Evolutionary conservation across 2,329 filamentous ascomycete species (phyloP).

Genomic region (Aureobasidium vineae): DNA sequence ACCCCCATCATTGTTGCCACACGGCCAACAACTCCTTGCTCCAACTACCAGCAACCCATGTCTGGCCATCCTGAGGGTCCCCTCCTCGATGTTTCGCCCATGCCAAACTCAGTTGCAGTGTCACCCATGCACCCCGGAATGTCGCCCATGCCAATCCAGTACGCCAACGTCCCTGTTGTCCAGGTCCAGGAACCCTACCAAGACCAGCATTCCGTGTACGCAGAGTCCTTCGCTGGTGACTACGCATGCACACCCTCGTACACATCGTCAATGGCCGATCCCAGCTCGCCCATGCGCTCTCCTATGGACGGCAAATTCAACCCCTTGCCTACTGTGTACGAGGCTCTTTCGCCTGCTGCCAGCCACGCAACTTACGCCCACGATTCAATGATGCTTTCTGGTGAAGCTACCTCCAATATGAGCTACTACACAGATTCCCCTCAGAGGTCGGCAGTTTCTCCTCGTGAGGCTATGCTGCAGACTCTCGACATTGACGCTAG

Average conservation of each 20-base stretch:
- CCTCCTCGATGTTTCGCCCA: conserved; percentile 52
- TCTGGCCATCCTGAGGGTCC: conserved; percentile 36
- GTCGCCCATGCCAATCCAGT: conserved; percentile 41
- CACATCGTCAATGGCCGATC: conserved; percentile 50
- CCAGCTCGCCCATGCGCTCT: conserved; percentile 46
- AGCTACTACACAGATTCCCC: conserved; percentile 30
- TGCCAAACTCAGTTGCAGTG: conserved; percentile 42
- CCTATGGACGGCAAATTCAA: conserved; percentile 39
- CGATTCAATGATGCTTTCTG: conserved; percentile 27
- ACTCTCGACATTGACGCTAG: conserved; percentile 58
- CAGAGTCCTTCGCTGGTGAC: conserved; percentile 39
- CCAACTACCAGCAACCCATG: conserved; percentile 9
- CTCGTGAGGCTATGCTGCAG: conserved; percentile 47
- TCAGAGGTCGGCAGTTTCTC: conserved; percentile 33
- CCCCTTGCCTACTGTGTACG: conserved; percentile 41
- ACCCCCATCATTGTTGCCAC: conserved; percentile 34
- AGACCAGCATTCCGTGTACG: conserved; percentile 30
- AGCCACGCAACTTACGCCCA: conserved; percentile 32
- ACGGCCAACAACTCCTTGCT: conserved; percentile 26
- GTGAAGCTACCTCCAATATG: conserved; percentile 30
- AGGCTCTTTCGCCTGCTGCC: conserved; percentile 40
- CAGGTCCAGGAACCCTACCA: conserved; percentile 45
- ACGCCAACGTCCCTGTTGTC: conserved; percentile 53
- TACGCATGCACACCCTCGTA: conserved; percentile 50
- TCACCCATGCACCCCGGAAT: conserved; percentile 48